Evolutionary conservation across 2,329 filamentous ascomycete genomes (phyloP), one percentile per base, ranked within the genome.

Genomic region (Epichloe baconii): DNA sequence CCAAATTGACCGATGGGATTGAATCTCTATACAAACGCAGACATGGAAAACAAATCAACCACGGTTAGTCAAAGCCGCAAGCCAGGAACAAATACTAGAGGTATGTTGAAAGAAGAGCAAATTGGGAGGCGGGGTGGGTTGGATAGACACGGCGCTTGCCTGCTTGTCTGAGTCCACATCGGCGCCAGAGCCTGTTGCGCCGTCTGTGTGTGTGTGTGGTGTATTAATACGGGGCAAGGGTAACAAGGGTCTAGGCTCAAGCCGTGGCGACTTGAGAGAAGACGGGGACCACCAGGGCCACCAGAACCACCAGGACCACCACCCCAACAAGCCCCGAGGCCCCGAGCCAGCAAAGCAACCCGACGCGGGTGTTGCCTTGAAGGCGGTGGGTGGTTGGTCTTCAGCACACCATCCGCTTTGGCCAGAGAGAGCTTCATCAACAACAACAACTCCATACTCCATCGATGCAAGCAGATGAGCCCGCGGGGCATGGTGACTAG

Each of bases 1-100:
- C 65, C 64, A 59, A 62, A 67, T 67, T 68, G 64, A 64, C 64
- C 62, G 58, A 60, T 58, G 51, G 57, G 52, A 56, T 52, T 59
- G 54, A 56, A 54, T 60, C 19, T 48, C 58, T 64, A 66, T 58
- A 59, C 56, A 56, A 56, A 65, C 67, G 60, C 58, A 64, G 57
- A 62, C 66, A 67, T 68, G 61, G 60, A 63, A 62, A 62, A 63
- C 60, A 65, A 62, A 58, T 57, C 61, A 58, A 54, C 44, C 54
- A 58, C 51, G 50, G 61, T 65, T 56, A 67, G 61, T 57, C 58
- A 56, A 56, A 52, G 54, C 54, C 49, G 51, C 53, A 56, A 56
- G 51, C 53, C 55, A 56, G 52, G 23, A 26, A 50, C 41, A 6
- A 23, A 52, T 55, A 53, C 56, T 57, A 55, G 50, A 58, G 55